phyloP scores from a whole-genome alignment of 2,329 filamentous ascomycete genomes.

The Pyrenophora teres region DNA sequence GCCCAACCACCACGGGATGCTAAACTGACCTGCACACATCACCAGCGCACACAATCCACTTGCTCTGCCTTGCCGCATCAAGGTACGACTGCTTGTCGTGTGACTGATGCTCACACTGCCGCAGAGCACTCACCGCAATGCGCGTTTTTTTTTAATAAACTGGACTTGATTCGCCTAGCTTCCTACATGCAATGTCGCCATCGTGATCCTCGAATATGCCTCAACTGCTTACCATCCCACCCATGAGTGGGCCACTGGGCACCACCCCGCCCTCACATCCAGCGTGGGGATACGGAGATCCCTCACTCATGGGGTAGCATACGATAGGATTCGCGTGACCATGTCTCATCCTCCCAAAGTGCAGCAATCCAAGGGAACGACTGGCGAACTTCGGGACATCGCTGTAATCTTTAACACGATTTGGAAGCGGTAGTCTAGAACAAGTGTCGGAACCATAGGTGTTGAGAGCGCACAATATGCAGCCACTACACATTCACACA shows the following conservation, averaged over 20 bases:
- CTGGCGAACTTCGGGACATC: too few species aligned
- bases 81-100: constrained; percentile 4
- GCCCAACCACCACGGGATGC: too few species aligned
- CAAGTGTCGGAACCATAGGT: too few species aligned
- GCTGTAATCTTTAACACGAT: too few species aligned
- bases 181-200: neutral
- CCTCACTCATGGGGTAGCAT: neutral
- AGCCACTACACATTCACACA: neutral
- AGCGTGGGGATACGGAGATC: neutral
- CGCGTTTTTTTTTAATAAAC: too few species aligned
- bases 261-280: neutral
- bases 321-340: constrained; percentile 10
- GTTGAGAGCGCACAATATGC: too few species aligned
- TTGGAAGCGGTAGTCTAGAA: too few species aligned
- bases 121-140: neutral
- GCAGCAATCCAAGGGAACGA: neutral
- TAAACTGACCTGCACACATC: constrained; percentile 2
- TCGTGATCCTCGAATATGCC: neutral
- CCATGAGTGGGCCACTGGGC: too few species aligned
- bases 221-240: constrained; percentile 1
- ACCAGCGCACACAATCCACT: constrained; percentile 3
- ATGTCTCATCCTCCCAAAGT: neutral
- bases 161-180: neutral
- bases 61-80: constrained; percentile 5
- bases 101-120: neutral